These are phyloP conservation scores for Globisporangium spiculum DNA, from an alignment of 352 stramenopile species.

Conservation along the genomic window DNA sequence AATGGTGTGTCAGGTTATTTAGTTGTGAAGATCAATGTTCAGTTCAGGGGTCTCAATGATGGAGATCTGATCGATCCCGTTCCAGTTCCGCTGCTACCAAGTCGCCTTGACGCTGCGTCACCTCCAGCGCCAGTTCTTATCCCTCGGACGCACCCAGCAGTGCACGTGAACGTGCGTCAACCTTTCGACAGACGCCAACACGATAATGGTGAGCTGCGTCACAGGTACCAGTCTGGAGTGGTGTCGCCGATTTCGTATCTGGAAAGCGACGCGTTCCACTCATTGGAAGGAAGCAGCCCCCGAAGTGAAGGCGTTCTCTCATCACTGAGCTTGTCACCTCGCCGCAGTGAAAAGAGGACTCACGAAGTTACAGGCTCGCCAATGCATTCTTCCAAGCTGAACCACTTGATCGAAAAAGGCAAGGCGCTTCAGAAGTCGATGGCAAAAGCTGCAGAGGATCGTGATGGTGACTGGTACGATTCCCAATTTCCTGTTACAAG, in stretches of 20 bases:
- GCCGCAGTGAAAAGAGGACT: not conserved
- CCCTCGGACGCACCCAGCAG: not conserved
- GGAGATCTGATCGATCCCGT: not conserved
- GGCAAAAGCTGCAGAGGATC: slow-evolving; percentile 30
- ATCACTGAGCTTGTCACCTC: not conserved
- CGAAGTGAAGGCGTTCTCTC: not conserved
- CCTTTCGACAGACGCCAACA: not conserved
- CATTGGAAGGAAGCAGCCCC: not conserved
- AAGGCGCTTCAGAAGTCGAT: slow-evolving; percentile 45
- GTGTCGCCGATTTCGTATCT: slow-evolving; percentile 9
- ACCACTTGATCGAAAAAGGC: slow-evolving; percentile 39
- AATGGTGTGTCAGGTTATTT: slow-evolving; percentile 22
- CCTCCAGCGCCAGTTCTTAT: slow-evolving; percentile 5
- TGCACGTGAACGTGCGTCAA: slow-evolving; percentile 4
- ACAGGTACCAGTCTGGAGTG: not conserved
- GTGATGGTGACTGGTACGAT: not conserved
- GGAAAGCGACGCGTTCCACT: slow-evolving; percentile 12
- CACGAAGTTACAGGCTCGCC: not conserved
- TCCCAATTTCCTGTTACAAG: not conserved
- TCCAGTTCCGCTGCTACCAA: not conserved
- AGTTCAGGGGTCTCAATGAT: not conserved
- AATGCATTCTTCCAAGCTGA: slow-evolving; percentile 13
- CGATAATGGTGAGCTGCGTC: not conserved
- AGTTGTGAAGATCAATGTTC: slow-evolving; percentile 23
- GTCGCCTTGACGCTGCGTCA: not conserved